phyloP scores from a whole-genome alignment of 116 monocot genomes.

The Trichopus zeylanicus region DNA sequence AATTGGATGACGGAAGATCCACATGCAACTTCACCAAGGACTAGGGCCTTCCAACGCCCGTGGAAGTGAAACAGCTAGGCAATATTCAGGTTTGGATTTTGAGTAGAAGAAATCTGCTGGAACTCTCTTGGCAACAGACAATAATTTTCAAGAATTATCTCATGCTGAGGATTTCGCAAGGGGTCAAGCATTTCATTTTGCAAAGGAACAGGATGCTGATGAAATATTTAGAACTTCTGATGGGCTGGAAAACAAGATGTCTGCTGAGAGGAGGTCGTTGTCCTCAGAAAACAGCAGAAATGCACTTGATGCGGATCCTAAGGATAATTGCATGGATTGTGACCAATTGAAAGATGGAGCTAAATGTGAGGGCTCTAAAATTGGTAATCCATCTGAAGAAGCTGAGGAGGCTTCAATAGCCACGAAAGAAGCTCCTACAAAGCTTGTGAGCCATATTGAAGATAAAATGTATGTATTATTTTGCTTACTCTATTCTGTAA shows the following conservation, averaged over 20 bases:
- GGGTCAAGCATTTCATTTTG: not conserved
- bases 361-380: conserved; percentile 13
- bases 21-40: conserved; percentile 4
- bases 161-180: conserved; percentile 3
- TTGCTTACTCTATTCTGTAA: not conserved
- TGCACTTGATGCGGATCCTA: conserved; percentile 9
- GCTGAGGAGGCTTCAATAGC: too few species aligned
- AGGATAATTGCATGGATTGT: conserved; percentile 13
- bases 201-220: conserved; percentile 6
- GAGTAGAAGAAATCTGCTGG: not conserved
- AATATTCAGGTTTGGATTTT: conserved; percentile 9
- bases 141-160: conserved; percentile 6
- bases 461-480: conserved; percentile 24
- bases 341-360: conserved; percentile 14
- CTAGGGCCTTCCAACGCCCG: conserved; percentile 3
- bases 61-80: conserved; percentile 12
- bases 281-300: conserved; percentile 13
- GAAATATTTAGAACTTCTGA: conserved; percentile 1
- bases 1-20: conserved; percentile 7
- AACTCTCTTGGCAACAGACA: conserved; percentile 4
- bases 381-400: conserved; percentile 11
- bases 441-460: conserved; percentile 9
- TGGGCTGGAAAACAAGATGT: conserved; percentile 8
- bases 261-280: conserved; percentile 12
- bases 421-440: conserved; percentile 19